Base-by-base conservation (phyloP, 441 rosid genomes). In the Mallotus japonicus region DNA sequence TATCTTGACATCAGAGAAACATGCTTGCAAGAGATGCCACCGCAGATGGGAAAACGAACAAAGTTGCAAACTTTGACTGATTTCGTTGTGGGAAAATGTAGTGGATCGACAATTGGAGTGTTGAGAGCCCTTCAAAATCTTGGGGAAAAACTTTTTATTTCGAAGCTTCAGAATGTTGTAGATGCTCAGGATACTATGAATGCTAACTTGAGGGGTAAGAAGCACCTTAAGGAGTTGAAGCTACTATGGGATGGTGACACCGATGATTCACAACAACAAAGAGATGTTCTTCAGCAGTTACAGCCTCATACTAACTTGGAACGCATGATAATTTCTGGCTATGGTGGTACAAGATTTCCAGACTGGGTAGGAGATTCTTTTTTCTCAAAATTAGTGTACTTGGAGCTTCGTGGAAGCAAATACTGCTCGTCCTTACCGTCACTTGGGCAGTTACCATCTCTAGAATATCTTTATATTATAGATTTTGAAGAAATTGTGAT, bases 11-110 rank as follows among this genome's bases (percentile, higher is more conserved):
- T 81, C n/a, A 70, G 73, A n/a, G n/a, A n/a, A n/a, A n/a, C n/a
- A n/a, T n/a, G 62, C 20, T 69, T 82, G 22, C 62, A 56, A 64
- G 63, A 76, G 67, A 82, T 82, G 85, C 85, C 83, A 10, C 5
- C 53, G 55, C 46, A 46, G 2, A 72, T 83, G 2, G 65, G 75
- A 8, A 51, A 59, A 47, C 62, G 70, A 0, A 70, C 13, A 15
- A 4, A 5, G 42, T 71, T 70, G 11, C 13, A 2, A 9, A 65
- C 44, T 12, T 7, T 63, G 3, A 0, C 61, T 3, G 5, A 10
- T 37, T 76, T 69, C 50, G 59, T 76, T 15, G 51, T 80, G 61
- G 75, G 77, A 3, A 63, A 49, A 44, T 59, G 28, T 4, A 10
- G 14, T 49, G 69, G 70, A 42, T 42, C 46, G 1, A 5, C 1